A percentile compares a stretch with the other conserved stretches of the same genome.
Conservation (phyloP, 2,329 filamentous ascomycete species). For the Nothopassalora personata region DNA sequence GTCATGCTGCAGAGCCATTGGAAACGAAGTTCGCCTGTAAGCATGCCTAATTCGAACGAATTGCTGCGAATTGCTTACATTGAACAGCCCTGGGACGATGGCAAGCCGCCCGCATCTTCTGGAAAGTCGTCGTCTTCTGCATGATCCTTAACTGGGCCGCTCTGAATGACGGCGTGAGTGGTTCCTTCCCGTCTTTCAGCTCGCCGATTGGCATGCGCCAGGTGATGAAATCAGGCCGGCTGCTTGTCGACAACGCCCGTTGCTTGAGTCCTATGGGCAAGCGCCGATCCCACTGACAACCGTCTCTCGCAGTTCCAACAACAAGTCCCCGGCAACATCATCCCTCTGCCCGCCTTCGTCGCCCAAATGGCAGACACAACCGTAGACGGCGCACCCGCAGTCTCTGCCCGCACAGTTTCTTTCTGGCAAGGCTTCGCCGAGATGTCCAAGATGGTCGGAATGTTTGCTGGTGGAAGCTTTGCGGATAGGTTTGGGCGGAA, state of each 20-base stretch:
- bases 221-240: too few species aligned
- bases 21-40: conserved; percentile 7
- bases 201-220: too few species aligned
- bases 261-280: too few species aligned
- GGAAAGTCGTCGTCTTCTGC: conserved; percentile 18
- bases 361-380: conserved; percentile 14
- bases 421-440: conserved; percentile 19
- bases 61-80: neutral
- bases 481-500: conserved; percentile 11
- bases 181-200: too few species aligned
- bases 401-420: conserved; percentile 9
- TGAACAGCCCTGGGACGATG: conserved; percentile 11
- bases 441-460: conserved; percentile 17
- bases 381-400: conserved; percentile 10
- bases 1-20: conserved; percentile 2
- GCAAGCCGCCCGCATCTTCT: conserved; percentile 14
- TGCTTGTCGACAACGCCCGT: too few species aligned
- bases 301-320: conserved; percentile 8
- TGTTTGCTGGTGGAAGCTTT: conserved; percentile 12
- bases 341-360: conserved; percentile 16
- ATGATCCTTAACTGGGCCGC: conserved; percentile 19
- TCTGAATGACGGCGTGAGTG: conserved; percentile 10
- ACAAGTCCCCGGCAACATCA: conserved; percentile 19
- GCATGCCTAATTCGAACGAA: neutral
- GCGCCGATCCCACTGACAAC: too few species aligned